Percentiles rank a stretch among this genome's conserved stretches.
Evolutionary conservation across 768 basidiomycete species (phyloP).

Genomic region (Galerina marginata): DNA sequence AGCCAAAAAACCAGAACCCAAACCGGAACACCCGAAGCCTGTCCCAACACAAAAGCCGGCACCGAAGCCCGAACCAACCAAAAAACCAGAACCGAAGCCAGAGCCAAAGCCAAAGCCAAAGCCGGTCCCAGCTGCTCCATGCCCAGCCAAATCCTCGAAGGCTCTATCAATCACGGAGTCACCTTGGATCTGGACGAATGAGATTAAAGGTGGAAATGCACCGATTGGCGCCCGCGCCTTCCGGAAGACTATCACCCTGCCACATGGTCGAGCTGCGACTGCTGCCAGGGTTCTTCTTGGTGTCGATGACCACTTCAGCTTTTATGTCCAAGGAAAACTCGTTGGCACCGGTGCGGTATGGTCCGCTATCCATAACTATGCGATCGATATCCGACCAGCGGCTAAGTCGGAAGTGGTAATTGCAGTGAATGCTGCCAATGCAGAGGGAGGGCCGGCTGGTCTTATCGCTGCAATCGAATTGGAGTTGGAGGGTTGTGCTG

Average conservation of each 20-base stretch:
- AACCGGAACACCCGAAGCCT: too few relatives aligned
- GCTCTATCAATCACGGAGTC: neutral
- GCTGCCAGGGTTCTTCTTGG: neutral
- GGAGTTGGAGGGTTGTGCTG: neutral
- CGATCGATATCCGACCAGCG: neutral
- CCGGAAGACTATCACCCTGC: neutral
- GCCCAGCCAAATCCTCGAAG: neutral
- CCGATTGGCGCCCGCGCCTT: neutral
- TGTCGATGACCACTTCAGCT: conserved; percentile 3
- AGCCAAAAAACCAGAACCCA: too few relatives aligned
- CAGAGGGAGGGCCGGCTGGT: conserved; percentile 1
- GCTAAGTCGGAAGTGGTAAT: neutral
- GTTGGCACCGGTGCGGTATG: neutral
- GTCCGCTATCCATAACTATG: neutral
- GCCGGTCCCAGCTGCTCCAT: neutral
- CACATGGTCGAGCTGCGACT: neutral
- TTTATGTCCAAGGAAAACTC: neutral
- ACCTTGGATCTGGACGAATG: conserved; percentile 3
- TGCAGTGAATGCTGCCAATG: neutral
- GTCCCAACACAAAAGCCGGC: too few relatives aligned
- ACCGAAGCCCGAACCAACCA: too few relatives aligned
- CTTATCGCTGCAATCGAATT: neutral
- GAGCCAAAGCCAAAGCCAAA: too few relatives aligned
- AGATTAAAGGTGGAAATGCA: neutral
- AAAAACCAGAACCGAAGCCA: too few relatives aligned